A percentile compares a stretch with the other conserved stretches of the same genome.
phyloP scores from a whole-genome alignment of 176 grass and related monocot species.

The Oryza glumipatula region DNA sequence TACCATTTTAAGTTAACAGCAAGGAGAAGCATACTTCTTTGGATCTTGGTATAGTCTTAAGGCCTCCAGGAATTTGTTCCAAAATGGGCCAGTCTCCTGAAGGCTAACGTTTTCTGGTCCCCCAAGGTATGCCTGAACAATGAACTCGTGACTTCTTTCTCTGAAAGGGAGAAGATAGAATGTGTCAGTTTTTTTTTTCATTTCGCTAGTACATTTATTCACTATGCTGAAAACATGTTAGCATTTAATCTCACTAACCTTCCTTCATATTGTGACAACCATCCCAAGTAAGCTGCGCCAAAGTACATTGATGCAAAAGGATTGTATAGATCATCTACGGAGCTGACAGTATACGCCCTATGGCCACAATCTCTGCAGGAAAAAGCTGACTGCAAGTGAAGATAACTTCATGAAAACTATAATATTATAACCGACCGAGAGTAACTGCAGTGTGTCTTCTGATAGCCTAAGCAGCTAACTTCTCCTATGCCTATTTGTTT shows the following conservation, averaged over 20 bases:
- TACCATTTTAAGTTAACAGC: slow-evolving; percentile 13
- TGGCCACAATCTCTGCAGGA: slow-evolving; percentile 69
- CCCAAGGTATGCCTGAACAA: slow-evolving; percentile 89
- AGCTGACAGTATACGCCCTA: slow-evolving; percentile 68
- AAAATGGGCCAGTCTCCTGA: slow-evolving; percentile 88
- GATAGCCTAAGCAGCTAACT: slow-evolving; percentile 2
- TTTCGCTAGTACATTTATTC: slow-evolving; percentile 13
- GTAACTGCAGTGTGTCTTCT: not conserved
- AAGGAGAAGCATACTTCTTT: slow-evolving; percentile 62
- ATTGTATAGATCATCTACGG: slow-evolving; percentile 94
- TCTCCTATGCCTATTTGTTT: not conserved
- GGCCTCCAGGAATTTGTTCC: slow-evolving; percentile 81
- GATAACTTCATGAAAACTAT: slow-evolving; percentile 2
- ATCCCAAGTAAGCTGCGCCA: slow-evolving; percentile 77
- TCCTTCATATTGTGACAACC: slow-evolving; percentile 82
- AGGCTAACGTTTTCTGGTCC: slow-evolving; percentile 90
- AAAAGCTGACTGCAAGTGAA: slow-evolving; percentile 26
- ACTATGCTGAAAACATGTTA: slow-evolving; percentile 16
- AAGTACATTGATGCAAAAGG: slow-evolving; percentile 99
- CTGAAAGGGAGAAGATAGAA: slow-evolving; percentile 44
- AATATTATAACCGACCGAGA: not conserved
- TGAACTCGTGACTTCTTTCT: slow-evolving; percentile 76
- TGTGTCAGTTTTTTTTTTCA: not conserved
- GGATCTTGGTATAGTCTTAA: slow-evolving; percentile 73
- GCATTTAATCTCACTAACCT: slow-evolving; percentile 53